Evolutionary conservation across 2,329 filamentous ascomycete genomes (phyloP).

Genomic region (Nigrospora sphaerica): DNA sequence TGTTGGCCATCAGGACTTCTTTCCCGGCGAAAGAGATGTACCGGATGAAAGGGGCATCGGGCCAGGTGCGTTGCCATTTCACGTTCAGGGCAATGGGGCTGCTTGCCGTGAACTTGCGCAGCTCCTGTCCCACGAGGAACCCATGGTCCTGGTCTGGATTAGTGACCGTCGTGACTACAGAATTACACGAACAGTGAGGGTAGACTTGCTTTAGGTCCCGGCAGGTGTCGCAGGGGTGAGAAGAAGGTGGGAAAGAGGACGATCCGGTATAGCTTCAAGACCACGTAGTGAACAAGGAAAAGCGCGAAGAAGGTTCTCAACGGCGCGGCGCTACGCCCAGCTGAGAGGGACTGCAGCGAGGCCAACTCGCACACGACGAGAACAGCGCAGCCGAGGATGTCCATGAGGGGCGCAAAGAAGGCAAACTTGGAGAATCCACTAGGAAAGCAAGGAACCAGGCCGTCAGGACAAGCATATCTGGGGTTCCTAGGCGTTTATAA

Average conservation of each 20-base stretch:
- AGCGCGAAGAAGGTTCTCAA: not conserved
- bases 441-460: too few relatives aligned
- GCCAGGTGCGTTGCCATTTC: constrained; percentile 23
- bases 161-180: not conserved
- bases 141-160: constrained; percentile 23
- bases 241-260: constrained; percentile 34
- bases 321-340: too few relatives aligned
- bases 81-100: constrained; percentile 19
- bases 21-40: constrained; percentile 25
- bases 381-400: too few relatives aligned
- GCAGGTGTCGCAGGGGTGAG: constrained; percentile 35
- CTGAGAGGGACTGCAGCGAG: too few relatives aligned
- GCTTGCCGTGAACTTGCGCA: constrained; percentile 21
- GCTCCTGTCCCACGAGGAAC: constrained; percentile 31
- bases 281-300: constrained; percentile 9
- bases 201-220: constrained; percentile 31
- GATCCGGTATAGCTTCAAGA: constrained; percentile 23
- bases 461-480: too few relatives aligned
- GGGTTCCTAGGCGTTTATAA: too few relatives aligned
- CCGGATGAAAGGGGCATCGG: constrained; percentile 28
- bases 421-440: too few relatives aligned
- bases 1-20: constrained; percentile 31
- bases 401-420: too few relatives aligned
- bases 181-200: too few relatives aligned
- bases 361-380: too few relatives aligned